Percentiles rank a stretch among this genome's conserved stretches.
These are phyloP conservation scores for Plasmodium berghei DNA, from an alignment of 169 alveolate genomes.

Conservation along the genomic window DNA sequence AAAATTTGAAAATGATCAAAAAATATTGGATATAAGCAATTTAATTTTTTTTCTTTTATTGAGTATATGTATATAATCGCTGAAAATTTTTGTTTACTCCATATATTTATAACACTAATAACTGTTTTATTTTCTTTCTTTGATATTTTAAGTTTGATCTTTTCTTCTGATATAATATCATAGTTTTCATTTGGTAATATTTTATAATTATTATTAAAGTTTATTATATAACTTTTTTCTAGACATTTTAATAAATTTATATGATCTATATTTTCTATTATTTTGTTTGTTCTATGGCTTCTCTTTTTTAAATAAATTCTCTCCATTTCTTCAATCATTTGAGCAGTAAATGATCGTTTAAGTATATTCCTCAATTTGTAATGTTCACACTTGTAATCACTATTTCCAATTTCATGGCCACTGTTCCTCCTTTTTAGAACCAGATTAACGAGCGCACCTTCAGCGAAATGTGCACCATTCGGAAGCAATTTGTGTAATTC, in stretches of 20 bases:
- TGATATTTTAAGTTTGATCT: constrained; percentile 7
- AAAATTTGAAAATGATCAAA: not conserved
- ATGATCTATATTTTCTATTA: not conserved
- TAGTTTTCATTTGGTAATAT: constrained; percentile 30
- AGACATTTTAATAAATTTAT: constrained; percentile 11
- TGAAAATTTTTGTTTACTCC: constrained; percentile 30
- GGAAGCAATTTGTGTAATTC: constrained; percentile 32
- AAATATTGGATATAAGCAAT: constrained; percentile 10
- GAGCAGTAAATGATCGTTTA: not conserved
- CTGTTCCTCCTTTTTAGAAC: constrained; percentile 7
- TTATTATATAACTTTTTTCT: constrained; percentile 3
- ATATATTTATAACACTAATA: constrained; percentile 13
- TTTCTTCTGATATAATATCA: constrained; percentile 37
- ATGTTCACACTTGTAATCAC: not conserved
- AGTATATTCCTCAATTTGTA: constrained; percentile 9
- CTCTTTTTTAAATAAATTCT: not conserved
- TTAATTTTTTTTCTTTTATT: constrained; percentile 7
- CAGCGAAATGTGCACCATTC: constrained; percentile 22
- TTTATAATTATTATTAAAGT: constrained; percentile 15
- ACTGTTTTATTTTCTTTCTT: not conserved
- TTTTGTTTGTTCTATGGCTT: not conserved
- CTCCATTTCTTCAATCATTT: constrained; percentile 7
- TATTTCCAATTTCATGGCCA: not conserved
- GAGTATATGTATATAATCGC: constrained; percentile 10
- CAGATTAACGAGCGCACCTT: constrained; percentile 18